phyloP scores from a whole-genome alignment of 176 grass and related monocot species.

The Ampelocalamus luodianensis region DNA sequence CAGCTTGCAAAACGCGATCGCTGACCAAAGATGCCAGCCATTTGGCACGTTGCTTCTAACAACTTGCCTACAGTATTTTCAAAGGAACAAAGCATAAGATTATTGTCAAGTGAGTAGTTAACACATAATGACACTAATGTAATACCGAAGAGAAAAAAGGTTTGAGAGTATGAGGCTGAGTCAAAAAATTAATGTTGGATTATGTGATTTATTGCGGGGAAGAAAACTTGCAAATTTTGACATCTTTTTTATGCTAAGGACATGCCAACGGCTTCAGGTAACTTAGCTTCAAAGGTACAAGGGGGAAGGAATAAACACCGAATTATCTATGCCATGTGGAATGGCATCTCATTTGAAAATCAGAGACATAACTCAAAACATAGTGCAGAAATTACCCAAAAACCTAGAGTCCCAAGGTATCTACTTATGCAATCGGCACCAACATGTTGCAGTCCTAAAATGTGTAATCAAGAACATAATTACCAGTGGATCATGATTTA shows the following conservation, averaged over 20 bases:
- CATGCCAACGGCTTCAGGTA: background rate
- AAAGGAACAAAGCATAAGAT: slow-evolving; percentile 29
- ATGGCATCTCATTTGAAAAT: slow-evolving; percentile 4
- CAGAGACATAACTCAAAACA: background rate
- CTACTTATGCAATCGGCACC: slow-evolving; percentile 4
- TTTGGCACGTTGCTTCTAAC: slow-evolving; percentile 65
- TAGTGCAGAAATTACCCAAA: background rate
- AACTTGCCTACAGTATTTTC: slow-evolving; percentile 68
- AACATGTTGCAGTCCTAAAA: background rate
- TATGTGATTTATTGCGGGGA: slow-evolving; percentile 9
- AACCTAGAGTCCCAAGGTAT: background rate
- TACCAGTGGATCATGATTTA: background rate
- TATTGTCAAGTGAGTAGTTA: slow-evolving; percentile 27
- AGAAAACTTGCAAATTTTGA: slow-evolving; percentile 11
- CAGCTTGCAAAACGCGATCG: slow-evolving; percentile 64
- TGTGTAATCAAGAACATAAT: background rate
- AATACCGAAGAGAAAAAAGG: background rate
- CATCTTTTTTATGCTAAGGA: background rate
- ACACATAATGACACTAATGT: slow-evolving; percentile 20
- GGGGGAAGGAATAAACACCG: slow-evolving; percentile 1
- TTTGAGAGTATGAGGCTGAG: background rate
- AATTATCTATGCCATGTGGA: background rate
- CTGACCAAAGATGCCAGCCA: slow-evolving; percentile 66
- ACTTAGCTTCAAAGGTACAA: slow-evolving; percentile 37
- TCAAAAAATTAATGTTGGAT: background rate